Evolutionary conservation across 148 eudicot genomes (phyloP), one percentile per base, ranked within the genome.

Genomic region (Silene uniflora): DNA sequence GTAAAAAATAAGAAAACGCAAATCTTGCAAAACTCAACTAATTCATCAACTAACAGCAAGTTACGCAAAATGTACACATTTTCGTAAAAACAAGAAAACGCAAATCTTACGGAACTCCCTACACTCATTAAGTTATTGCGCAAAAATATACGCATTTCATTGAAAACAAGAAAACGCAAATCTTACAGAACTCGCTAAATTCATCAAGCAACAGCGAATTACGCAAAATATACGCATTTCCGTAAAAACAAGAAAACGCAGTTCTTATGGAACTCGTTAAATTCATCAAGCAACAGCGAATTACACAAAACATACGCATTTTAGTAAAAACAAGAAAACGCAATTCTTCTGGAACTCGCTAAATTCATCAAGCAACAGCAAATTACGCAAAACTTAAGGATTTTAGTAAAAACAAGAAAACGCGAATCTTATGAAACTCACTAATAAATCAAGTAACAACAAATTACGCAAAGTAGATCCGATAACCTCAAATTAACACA

Each of bases 361-460:
- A 32, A 32, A 49, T 49, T 49, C 54, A 49, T 3, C 14, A 10
- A 49, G 14, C 14, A 49, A 49, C 54, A 49, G 54, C 54, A 32
- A 18, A 67, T 32, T 32, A 32, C 4, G 35, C 35, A 32, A 32
- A 32, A 32, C 4, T 2, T 32, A 32, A 5, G 35, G 5, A 32
- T 32, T 32, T 32, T 32, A 1, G 35, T 32, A 32, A 32, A 32
- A 32, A 32, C 35, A 32, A 6, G 13, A 42, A 18, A 75, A 21
- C 18, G 22, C 29, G 9, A 59, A 23, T 25, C 44, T 25, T 68
- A 7, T 14, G 32, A 2, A 27, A 72, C 18, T 21, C 55, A 63
- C 71, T 32, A 71, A 64, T 47, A 47, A 21, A 9, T 49, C 60
- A 79, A 67, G 66, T 35, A 72, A 64, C 47, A 60, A 21, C 66